These are phyloP conservation scores for Perkinsus chesapeaki DNA, from an alignment of 169 alveolate genomes.

Conservation along the genomic window DNA sequence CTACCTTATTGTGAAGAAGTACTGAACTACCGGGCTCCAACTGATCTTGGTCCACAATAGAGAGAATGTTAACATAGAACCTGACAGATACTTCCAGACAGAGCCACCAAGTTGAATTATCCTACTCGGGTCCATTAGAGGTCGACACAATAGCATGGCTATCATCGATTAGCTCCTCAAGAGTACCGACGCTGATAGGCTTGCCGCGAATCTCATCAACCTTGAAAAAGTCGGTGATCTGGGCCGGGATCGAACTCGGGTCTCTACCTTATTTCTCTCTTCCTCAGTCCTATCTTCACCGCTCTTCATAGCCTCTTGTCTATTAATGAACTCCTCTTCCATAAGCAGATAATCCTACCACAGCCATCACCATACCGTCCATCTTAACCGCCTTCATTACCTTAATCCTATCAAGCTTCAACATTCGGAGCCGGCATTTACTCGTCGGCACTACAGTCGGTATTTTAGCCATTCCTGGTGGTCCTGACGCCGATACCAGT, in stretches of 20 bases:
- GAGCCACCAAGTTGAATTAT: neutral
- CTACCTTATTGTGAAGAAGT: conserved; percentile 82
- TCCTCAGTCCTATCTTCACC: conserved; percentile 74
- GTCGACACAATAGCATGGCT: conserved; percentile 97
- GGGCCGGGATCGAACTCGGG: neutral
- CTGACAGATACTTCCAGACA: neutral
- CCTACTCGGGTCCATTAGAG: conserved; percentile 94
- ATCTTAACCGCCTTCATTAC: conserved; percentile 33
- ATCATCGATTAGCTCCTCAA: conserved; percentile 96
- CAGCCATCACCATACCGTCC: neutral
- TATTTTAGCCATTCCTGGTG: conserved; percentile 46
- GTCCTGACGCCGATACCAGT: neutral
- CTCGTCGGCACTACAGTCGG: conserved; percentile 86
- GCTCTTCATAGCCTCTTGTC: conserved; percentile 64
- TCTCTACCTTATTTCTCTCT: conserved; percentile 59
- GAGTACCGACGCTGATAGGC: conserved; percentile 94
- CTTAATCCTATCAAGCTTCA: conserved; percentile 84
- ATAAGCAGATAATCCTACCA: conserved; percentile 71
- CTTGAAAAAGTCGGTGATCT: neutral
- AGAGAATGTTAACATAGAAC: conserved; percentile 87
- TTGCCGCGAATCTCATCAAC: conserved; percentile 94
- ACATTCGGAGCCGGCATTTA: conserved; percentile 82
- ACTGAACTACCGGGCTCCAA: conserved; percentile 97
- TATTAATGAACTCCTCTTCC: conserved; percentile 86
- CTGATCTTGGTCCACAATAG: conserved; percentile 95